Evolutionary conservation across 2,329 filamentous ascomycete species (phyloP), one percentile per base, ranked within the genome.

Genomic region (Xylaria sp.): DNA sequence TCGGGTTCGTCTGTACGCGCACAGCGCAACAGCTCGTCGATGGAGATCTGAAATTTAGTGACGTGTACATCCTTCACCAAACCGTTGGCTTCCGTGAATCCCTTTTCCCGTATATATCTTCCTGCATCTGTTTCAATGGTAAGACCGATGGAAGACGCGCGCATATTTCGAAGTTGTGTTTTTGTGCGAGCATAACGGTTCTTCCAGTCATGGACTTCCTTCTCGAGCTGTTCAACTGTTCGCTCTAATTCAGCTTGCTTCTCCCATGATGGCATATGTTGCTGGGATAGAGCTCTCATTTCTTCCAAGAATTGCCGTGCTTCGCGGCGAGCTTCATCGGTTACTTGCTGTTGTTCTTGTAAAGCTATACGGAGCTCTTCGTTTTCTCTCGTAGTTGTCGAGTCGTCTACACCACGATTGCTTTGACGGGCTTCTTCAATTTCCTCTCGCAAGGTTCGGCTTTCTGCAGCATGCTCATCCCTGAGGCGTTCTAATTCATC

Each of bases 11-110:
- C 88, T 38, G 85, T 85, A 56, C 94, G 89, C 20, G 94, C 93
- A 45, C 86, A 87, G 70, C 90, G 90, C 39, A 99, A 84, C 44
- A 98, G 85, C 74, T 98, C 95, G 76, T 99, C 95, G 68, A 99
- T 92, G 25, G 94, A 88, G 67, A 98, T 90, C 79, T 99, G 96
- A 82, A 97, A 98, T 75, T 93, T 94, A 57, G 95, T 97, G 71
- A 99, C 89, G 77, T 97, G 92, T 13, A 97, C 87, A 79, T 97
- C 96, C 80, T 92, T 94, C 73, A 99, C 89, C 25, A 96, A 79
- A 5, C 96, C 96, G 66, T 89, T 87, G 13, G 90, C 87, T 42
- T 91, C 86, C 25, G 87, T 86, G 71, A 96, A 90, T 29, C 85
- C 88, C 74, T 86, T 87, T 59, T 92, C 89, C 57, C 87, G 87